Conservation (phyloP, 805 yeast genomes). For the Starmerella asiatica region DNA sequence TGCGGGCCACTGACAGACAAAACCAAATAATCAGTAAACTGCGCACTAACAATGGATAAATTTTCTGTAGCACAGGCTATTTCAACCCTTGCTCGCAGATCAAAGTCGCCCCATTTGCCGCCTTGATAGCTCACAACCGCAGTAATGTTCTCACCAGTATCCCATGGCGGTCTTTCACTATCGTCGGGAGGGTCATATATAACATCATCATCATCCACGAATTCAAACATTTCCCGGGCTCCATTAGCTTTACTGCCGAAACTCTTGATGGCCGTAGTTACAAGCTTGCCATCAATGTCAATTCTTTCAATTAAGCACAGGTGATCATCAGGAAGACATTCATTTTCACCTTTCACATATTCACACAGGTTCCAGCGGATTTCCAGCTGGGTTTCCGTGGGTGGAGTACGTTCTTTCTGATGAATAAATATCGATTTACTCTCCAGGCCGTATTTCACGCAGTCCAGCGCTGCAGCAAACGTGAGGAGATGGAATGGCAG, state of each 20-base stretch:
- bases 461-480: background rate
- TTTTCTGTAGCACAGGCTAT: background rate
- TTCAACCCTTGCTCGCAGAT: conserved; percentile 3
- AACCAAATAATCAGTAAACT: background rate
- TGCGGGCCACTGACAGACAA: background rate
- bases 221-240: conserved; percentile 8
- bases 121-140: conserved; percentile 32
- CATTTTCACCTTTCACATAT: conserved; percentile 27
- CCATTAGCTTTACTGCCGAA: conserved; percentile 19
- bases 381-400: conserved; percentile 45
- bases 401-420: conserved; percentile 81
- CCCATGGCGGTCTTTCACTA: too few relatives aligned
- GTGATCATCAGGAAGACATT: conserved; percentile 58
- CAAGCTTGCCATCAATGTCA: conserved; percentile 35
- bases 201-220: conserved; percentile 14
- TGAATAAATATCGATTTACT: too few relatives aligned
- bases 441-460: conserved; percentile 27
- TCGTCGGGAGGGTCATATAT: background rate
- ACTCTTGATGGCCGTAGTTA: conserved; percentile 51
- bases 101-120: conserved; percentile 34
- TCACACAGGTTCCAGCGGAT: conserved; percentile 70
- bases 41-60: too few relatives aligned
- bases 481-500: background rate
- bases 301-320: conserved; percentile 63
- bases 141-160: too few relatives aligned